Conservation (phyloP, 306 rosid species). For the Leucaena leucocephala region DNA sequence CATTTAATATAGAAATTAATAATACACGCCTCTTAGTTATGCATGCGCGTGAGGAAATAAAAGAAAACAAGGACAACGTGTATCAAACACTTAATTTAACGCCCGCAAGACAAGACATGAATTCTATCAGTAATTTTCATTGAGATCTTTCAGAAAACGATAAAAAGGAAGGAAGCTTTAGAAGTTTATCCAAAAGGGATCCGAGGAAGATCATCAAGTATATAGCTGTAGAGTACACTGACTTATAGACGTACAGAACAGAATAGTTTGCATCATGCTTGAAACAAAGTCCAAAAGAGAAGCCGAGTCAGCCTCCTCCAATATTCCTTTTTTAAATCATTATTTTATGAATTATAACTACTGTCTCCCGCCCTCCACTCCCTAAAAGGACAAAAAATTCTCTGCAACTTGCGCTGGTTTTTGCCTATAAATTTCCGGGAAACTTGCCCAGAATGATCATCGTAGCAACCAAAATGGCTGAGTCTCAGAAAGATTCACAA, state of each 20-base stretch:
- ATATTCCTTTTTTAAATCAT: neutral
- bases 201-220: neutral
- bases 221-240: neutral
- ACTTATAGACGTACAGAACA: neutral
- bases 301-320: neutral
- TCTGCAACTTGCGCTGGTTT: neutral
- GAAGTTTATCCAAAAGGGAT: neutral
- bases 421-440: slow-evolving; percentile 30
- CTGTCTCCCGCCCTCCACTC: neutral
- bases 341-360: neutral
- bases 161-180: neutral
- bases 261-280: neutral
- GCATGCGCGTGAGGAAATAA: neutral
- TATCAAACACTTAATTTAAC: neutral
- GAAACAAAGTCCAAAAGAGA: neutral
- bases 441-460: neutral
- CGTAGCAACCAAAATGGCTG: slow-evolving; percentile 14
- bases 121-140: neutral
- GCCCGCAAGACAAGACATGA: neutral
- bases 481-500: slow-evolving; percentile 25
- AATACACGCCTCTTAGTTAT: neutral
- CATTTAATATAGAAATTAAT: neutral
- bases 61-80: neutral
- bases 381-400: neutral
- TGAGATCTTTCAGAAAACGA: neutral